These are phyloP conservation scores for Didymella glomerata DNA, from an alignment of 2,329 filamentous ascomycete genomes.

Conservation along the genomic window DNA sequence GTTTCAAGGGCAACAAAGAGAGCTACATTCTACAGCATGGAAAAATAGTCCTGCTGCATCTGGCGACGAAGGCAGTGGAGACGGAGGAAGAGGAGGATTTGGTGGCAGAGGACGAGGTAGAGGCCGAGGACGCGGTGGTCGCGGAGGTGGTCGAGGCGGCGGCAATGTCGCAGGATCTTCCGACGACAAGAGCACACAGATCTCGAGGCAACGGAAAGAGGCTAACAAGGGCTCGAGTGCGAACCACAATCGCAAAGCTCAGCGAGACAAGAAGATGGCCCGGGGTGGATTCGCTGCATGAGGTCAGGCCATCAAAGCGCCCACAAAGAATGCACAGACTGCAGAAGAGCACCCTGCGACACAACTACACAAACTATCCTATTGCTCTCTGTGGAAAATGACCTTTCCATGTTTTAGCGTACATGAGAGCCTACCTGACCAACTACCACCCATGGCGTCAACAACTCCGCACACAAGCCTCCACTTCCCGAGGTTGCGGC, in stretches of 20 bases:
- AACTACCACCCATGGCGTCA: background rate
- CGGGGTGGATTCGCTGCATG: slow-evolving; percentile 61
- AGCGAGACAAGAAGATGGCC: slow-evolving; percentile 69
- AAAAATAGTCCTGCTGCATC: slow-evolving; percentile 61
- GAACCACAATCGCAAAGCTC: slow-evolving; percentile 85
- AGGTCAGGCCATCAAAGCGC: background rate
- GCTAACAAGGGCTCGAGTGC: slow-evolving; percentile 81
- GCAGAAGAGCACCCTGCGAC: background rate
- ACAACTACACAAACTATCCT: background rate
- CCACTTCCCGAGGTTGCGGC: background rate
- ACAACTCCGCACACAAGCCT: background rate
- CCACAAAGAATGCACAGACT: background rate
- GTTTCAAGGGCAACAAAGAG: slow-evolving; percentile 71
- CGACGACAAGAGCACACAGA: slow-evolving; percentile 75
- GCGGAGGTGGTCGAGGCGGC: slow-evolving; percentile 49
- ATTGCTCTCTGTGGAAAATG: too few species aligned
- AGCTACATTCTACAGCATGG: slow-evolving; percentile 71
- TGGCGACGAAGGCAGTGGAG: slow-evolving; percentile 60
- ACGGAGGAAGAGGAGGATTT: slow-evolving; percentile 55
- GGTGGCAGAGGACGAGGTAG: slow-evolving; percentile 48
- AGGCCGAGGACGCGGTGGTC: slow-evolving; percentile 46
- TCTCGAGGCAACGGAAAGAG: slow-evolving; percentile 78
- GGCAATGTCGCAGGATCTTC: slow-evolving; percentile 69
- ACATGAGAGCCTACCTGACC: background rate
- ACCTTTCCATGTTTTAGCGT: too few species aligned